Evolutionary conservation across 2,329 filamentous ascomycete genomes (phyloP).

Genomic region (Rhynchosporium agropyri): DNA sequence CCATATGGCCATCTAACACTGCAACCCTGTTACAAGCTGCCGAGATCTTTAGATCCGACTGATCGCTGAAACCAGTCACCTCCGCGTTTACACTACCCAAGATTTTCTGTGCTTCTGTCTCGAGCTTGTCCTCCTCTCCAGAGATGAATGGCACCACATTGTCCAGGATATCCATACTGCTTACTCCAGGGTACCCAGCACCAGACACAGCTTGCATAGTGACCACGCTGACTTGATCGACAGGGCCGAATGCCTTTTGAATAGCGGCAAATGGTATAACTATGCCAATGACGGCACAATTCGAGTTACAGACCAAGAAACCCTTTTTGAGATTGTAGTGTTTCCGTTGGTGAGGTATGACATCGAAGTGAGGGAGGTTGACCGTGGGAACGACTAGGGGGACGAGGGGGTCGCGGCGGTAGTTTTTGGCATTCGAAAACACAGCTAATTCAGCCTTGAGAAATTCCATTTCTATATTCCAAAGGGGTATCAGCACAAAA

Average conservation of each 20-base stretch:
- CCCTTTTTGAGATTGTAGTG: constrained; percentile 75
- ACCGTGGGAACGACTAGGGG: constrained; percentile 95
- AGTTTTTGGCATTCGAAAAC: constrained; percentile 98
- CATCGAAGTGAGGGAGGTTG: constrained; percentile 82
- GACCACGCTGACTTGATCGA: constrained; percentile 76
- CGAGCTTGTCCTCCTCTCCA: constrained; percentile 94
- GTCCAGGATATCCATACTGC: constrained; percentile 93
- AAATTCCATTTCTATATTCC: constrained; percentile 77
- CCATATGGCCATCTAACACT: constrained; percentile 94
- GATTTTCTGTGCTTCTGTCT: constrained; percentile 94
- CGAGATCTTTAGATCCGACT: constrained; percentile 73
- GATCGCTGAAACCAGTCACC: constrained; percentile 75
- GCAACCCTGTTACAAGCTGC: constrained; percentile 91
- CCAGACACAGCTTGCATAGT: constrained; percentile 95
- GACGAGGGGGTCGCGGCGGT: constrained; percentile 85
- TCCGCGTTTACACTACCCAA: constrained; percentile 74
- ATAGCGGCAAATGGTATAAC: constrained; percentile 94
- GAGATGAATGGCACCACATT: constrained; percentile 94
- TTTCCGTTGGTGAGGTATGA: constrained; percentile 86
- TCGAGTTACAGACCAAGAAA: constrained; percentile 96
- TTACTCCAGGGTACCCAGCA: constrained; percentile 86
- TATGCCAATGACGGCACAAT: constrained; percentile 95
- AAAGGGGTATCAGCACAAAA: not conserved
- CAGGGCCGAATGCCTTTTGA: constrained; percentile 81
- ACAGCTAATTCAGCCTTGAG: constrained; percentile 84